phyloP scores from a whole-genome alignment of 2,329 filamentous ascomycete species.

The Ciborinia camelliae region DNA sequence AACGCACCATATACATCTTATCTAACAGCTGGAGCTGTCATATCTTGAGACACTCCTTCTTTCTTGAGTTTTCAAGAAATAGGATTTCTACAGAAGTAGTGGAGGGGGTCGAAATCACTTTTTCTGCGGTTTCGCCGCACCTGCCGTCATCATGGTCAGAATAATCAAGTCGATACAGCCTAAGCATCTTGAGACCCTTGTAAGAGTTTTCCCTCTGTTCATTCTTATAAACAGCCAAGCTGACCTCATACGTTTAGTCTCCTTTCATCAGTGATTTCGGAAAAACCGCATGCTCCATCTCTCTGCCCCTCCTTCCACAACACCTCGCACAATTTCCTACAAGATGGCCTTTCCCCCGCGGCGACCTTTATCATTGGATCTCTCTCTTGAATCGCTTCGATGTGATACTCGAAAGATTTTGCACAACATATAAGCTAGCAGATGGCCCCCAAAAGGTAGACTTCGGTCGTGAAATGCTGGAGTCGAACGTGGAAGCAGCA shows the following conservation, averaged over 20 bases:
- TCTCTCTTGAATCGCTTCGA: constrained; percentile 91
- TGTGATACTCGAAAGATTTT: constrained; percentile 77
- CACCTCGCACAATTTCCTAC: constrained; percentile 78
- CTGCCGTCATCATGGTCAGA: constrained; percentile 60
- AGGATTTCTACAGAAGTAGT: constrained; percentile 39
- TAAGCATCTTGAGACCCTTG: constrained; percentile 65
- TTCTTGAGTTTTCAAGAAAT: constrained; percentile 33
- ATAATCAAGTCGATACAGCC: constrained; percentile 64
- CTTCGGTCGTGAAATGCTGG: constrained; percentile 65
- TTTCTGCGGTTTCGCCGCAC: constrained; percentile 56
- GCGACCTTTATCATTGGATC: constrained; percentile 98
- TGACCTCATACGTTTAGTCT: constrained; percentile 56
- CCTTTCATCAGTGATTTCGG: constrained; percentile 83
- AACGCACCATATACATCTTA: constrained; percentile 13
- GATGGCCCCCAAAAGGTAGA: constrained; percentile 76
- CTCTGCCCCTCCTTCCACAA: constrained; percentile 72
- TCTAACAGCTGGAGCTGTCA: constrained; percentile 36
- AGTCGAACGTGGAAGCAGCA: constrained; percentile 44
- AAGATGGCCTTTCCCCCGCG: constrained; percentile 91
- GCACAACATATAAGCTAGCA: constrained; percentile 72
- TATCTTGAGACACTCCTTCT: constrained; percentile 37
- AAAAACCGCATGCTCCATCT: constrained; percentile 61
- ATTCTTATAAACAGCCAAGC: not conserved
- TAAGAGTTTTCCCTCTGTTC: constrained; percentile 41
- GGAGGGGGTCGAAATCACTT: constrained; percentile 47